Evolutionary conservation across 257 asterid genomes (phyloP), one percentile per base, ranked within the genome.

Genomic region (Eucommia ulmoides): DNA sequence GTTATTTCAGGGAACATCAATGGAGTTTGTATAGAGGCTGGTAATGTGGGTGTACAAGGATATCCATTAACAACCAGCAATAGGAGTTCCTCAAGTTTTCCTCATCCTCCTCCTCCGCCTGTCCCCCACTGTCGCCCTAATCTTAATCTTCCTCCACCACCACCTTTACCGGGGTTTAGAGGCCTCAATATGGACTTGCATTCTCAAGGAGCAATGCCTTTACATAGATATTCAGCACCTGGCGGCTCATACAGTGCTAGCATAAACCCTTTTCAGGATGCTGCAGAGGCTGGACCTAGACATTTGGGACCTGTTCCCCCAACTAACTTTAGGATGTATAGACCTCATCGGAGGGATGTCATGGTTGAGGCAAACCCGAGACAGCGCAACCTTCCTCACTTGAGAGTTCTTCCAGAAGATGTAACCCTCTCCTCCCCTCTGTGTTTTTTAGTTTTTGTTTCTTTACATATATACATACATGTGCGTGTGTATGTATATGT

Each of bases 361-460:
- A 49, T 71, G 49, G 47, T 62, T 17, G 88, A 67, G 46, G 35
- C 77, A 50, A 70, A 49, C 63, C 52, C 58, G 22, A 65, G 83
- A 63, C 83, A 67, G 42, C 78, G 66, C 18, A 68, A 33, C 62
- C 53, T 74, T 61, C 81, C 87, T 56, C 76, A 70, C 56, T 55
- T 78, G 76, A 75, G 94, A 80, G 67, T 79, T 74, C 63, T 84
- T 51, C 93, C 88, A 17, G 84, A 81, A 73, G 82, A 84, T 64
- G 94, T 79, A 83, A 69, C 47, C 15, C 45, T 25, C 64, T 44
- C 19, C 47, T 54, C 29, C 52, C 17, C 33, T n/a, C n/a, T n/a
- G n/a, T n/a, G n/a, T n/a, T n/a, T n/a, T n/a, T n/a, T n/a, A n/a
- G n/a, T n/a, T n/a, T n/a, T n/a, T n/a, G n/a, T n/a, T n/a, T n/a